Evolutionary conservation across 768 basidiomycete species (phyloP).

Genomic region (Russula sp.): DNA sequence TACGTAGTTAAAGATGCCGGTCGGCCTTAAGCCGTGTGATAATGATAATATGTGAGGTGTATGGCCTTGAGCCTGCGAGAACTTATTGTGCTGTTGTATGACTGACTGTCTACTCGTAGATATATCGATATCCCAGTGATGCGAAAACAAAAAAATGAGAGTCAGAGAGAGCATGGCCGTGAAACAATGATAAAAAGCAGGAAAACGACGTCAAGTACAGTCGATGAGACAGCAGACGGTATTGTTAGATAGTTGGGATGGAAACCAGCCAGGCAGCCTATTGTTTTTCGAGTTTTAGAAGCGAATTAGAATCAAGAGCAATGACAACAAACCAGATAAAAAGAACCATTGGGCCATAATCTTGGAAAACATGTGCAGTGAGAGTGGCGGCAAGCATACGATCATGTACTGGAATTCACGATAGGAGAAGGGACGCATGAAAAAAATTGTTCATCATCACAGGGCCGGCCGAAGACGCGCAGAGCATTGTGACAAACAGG

Average conservation of each 20-base stretch:
- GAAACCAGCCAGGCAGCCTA: constrained; percentile 6
- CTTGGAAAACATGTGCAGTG: background rate
- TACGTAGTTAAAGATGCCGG: constrained; percentile 16
- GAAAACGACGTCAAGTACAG: background rate
- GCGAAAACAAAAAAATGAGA: constrained; percentile 8
- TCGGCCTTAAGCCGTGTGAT: constrained; percentile 23
- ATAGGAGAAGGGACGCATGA: background rate
- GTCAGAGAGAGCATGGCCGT: constrained; percentile 7
- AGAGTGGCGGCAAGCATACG: background rate
- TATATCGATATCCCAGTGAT: constrained; percentile 19
- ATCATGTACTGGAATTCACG: background rate
- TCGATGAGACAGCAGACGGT: background rate
- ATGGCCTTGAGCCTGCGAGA: constrained; percentile 20
- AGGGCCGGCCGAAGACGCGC: background rate
- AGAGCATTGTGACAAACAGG: background rate
- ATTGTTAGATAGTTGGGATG: constrained; percentile 1
- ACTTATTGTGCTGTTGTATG: constrained; percentile 9
- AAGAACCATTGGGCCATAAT: background rate
- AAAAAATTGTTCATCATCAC: background rate
- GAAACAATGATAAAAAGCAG: constrained; percentile 3
- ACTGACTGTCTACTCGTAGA: constrained; percentile 14
- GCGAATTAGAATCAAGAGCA: background rate
- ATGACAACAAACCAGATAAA: constrained; percentile 2
- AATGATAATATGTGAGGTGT: constrained; percentile 19
- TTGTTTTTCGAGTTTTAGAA: background rate